These are phyloP conservation scores for Penicillium pulvis DNA, from an alignment of 495 filamentous ascomycete species.

Conservation along the genomic window DNA sequence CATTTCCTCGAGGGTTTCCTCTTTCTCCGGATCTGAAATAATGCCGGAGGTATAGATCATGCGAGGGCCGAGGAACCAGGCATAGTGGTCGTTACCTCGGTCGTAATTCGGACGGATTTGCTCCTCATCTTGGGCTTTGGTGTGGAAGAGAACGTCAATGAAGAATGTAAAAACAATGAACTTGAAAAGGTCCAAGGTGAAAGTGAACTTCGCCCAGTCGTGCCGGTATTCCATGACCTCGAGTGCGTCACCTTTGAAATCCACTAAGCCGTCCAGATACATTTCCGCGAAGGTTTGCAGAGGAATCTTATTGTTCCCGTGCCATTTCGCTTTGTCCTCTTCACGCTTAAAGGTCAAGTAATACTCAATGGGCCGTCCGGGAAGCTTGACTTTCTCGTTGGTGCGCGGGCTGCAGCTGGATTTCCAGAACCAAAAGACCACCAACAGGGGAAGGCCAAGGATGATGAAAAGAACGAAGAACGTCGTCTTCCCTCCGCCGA, in stretches of 20 bases:
- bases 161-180: constrained; percentile 72
- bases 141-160: constrained; percentile 78
- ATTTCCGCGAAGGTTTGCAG: constrained; percentile 69
- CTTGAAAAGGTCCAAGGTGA: constrained; percentile 70
- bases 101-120: constrained; percentile 88
- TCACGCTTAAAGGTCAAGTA: constrained; percentile 65
- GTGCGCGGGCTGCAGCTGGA: constrained; percentile 70
- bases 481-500: constrained; percentile 74
- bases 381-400: constrained; percentile 73
- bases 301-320: constrained; percentile 63
- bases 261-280: constrained; percentile 64
- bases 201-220: constrained; percentile 74
- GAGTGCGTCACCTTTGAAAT: constrained; percentile 65
- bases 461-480: constrained; percentile 69
- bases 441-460: constrained; percentile 66
- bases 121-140: constrained; percentile 79
- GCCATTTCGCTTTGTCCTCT: constrained; percentile 57
- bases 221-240: constrained; percentile 65
- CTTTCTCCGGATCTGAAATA: constrained; percentile 71
- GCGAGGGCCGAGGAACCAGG: constrained; percentile 85
- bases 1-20: constrained; percentile 80
- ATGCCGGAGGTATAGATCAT: constrained; percentile 91
- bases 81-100: constrained; percentile 86
- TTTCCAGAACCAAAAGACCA: constrained; percentile 67
- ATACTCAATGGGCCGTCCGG: constrained; percentile 62